These are phyloP conservation scores for Cutaneotrichosporon sp. DNA, from an alignment of 1,284 basidiomycete genomes.

Conservation along the genomic window DNA sequence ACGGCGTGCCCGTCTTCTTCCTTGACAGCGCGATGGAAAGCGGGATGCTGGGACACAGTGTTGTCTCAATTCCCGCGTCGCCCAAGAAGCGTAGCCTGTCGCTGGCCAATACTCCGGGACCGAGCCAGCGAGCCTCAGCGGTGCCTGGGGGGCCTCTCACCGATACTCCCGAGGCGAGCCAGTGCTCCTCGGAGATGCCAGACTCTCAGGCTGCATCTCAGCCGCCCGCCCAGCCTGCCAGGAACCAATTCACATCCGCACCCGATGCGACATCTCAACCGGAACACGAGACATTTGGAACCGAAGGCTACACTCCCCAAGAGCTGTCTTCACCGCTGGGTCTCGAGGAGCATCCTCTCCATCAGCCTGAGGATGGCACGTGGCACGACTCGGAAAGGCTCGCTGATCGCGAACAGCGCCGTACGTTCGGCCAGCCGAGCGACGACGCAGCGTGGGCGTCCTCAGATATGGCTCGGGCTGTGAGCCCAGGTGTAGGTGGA, in stretches of 20 bases:
- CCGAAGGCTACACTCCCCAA: neutral
- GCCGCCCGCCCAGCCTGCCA: no score
- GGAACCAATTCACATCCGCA: neutral
- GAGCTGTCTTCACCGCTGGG: neutral
- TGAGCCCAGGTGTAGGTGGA: neutral
- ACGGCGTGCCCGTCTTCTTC: slow-evolving; percentile 26
- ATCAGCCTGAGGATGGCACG: neutral
- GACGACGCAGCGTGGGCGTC: neutral
- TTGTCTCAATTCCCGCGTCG: neutral
- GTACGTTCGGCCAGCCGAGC: neutral
- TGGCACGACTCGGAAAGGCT: neutral
- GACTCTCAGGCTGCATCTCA: no score
- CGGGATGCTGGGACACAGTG: neutral
- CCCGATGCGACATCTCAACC: neutral
- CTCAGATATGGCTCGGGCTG: neutral
- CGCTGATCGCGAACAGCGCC: neutral
- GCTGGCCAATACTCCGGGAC: neutral
- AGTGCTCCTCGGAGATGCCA: no score
- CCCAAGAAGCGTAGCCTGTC: neutral
- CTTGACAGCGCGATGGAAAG: slow-evolving; percentile 20
- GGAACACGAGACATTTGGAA: no score
- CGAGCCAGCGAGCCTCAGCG: neutral
- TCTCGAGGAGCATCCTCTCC: neutral
- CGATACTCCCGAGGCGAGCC: no score
- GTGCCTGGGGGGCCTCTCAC: neutral